Base-by-base conservation (phyloP, 1,284 basidiomycete genomes). In the Xanthoconium separans region DNA sequence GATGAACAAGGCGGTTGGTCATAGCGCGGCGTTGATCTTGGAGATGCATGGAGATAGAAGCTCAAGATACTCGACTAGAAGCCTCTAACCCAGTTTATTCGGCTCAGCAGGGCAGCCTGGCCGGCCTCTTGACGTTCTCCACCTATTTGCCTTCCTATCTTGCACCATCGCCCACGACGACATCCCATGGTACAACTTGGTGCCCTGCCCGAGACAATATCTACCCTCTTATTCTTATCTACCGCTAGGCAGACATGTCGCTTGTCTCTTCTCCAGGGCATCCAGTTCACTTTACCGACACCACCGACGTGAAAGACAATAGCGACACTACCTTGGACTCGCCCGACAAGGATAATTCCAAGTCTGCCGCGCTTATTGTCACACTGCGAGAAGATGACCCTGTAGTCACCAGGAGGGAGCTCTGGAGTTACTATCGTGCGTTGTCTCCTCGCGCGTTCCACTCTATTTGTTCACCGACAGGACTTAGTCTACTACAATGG, bases 351-450 rank as follows among this genome's bases (percentile, higher is more conserved):
- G 42, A 20, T 3, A n/a, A 34, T n/a, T 12, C 34, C 34, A 50
- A 47, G 27, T 44, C 63, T 15, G 51, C 33, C n/a, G 46, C 22
- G 11, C 48, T 59, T 20, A 64, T 77, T 6, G 73, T 73, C 0
- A 66, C 73, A 0, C 68, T 77, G 33, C 66, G 55, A 45, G 73
- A 74, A 55, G 65, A 80, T 44, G 83, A 83, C 48, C 83, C 84
- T 1, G 62, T 82, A 18, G 84, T 86, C 4, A 84, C 80, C 5
- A 73, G 78, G 51, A 77, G 62, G 58, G 87, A 89, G 64, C 73
- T 89, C 7, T 89, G 87, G 87, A 82, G 81, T 53, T 89, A 88
- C 61, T 89, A 89, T 65, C 56, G 87, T 87, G 18, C 34, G 65
- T 53, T 13, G 4, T 36, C 20, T 6, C 11, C 10, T 50, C 9